Evolutionary conservation across 345 rosid genomes (phyloP).

Genomic region (Leavenworthia alabamica): DNA sequence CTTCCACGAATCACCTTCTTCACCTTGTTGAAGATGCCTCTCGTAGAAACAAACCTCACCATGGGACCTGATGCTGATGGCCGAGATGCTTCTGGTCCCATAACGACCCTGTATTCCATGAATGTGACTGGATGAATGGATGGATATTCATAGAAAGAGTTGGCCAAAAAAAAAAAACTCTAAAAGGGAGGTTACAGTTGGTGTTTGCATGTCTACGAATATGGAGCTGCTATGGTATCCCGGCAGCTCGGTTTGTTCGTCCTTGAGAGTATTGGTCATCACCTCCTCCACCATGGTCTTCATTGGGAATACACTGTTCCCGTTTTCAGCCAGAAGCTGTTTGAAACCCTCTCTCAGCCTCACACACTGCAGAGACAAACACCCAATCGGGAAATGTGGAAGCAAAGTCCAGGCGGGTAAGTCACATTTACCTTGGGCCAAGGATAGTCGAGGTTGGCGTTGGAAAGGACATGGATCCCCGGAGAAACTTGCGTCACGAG

Average conservation of each 20-base stretch:
- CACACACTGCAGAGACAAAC: constrained; percentile 39
- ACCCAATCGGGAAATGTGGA: not conserved
- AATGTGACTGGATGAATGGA: not conserved
- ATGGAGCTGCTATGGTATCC: constrained; percentile 53
- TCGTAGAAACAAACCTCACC: constrained; percentile 51
- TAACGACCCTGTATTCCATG: constrained; percentile 43
- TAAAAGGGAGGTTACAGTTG: constrained; percentile 28
- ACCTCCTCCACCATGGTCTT: constrained; percentile 49
- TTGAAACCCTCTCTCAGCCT: constrained; percentile 44
- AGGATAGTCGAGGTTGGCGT: no score
- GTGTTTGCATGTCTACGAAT: constrained; percentile 39
- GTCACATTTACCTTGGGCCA: no score
- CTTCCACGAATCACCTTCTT: constrained; percentile 43
- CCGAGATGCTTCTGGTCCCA: constrained; percentile 73
- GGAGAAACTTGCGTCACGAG: constrained; percentile 50
- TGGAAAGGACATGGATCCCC: constrained; percentile 69
- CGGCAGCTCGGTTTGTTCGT: constrained; percentile 39
- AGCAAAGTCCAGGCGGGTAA: not conserved
- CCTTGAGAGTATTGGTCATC: constrained; percentile 57
- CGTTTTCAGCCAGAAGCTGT: constrained; percentile 32
- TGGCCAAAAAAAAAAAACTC: not conserved
- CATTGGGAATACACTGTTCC: constrained; percentile 40
- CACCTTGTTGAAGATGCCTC: constrained; percentile 42
- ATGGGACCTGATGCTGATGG: constrained; percentile 37
- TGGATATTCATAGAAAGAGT: not conserved